These are phyloP conservation scores for Leishmania gerbilli DNA, from an alignment of 208 protist genomes.

Conservation along the genomic window DNA sequence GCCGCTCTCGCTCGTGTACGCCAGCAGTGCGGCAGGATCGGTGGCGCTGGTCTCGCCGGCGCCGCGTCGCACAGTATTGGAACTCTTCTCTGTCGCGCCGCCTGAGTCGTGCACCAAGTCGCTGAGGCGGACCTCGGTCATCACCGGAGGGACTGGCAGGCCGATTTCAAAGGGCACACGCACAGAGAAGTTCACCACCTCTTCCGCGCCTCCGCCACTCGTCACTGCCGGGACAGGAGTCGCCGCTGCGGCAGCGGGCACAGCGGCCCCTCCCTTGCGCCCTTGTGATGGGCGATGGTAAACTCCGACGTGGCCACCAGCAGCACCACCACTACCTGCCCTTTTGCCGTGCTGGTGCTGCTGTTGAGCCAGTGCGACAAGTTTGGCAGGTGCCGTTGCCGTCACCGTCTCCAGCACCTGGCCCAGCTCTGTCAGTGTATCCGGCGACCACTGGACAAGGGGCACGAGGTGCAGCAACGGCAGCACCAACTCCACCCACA, in stretches of 20 bases:
- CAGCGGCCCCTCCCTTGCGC: background rate
- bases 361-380: conserved; percentile 19
- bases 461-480: conserved; percentile 47
- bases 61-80: background rate
- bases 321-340: background rate
- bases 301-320: background rate
- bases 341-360: conserved; percentile 13
- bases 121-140: background rate
- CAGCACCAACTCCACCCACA: conserved; percentile 29
- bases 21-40: background rate
- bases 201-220: conserved; percentile 8
- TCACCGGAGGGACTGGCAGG: conserved; percentile 8
- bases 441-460: conserved; percentile 34
- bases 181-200: conserved; percentile 25
- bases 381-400: conserved; percentile 11
- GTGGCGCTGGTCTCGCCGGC: background rate
- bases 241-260: background rate
- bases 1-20: conserved; percentile 1
- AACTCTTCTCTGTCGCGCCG: background rate
- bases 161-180: conserved; percentile 34
- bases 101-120: background rate
- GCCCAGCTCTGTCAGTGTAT: conserved; percentile 30
- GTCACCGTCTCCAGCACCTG: conserved; percentile 25
- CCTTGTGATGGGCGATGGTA: background rate
- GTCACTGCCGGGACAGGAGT: background rate